Evolutionary conservation across 2,329 filamentous ascomycete genomes (phyloP), one percentile per base, ranked within the genome.

Genomic region (Clarireedia paspali): DNA sequence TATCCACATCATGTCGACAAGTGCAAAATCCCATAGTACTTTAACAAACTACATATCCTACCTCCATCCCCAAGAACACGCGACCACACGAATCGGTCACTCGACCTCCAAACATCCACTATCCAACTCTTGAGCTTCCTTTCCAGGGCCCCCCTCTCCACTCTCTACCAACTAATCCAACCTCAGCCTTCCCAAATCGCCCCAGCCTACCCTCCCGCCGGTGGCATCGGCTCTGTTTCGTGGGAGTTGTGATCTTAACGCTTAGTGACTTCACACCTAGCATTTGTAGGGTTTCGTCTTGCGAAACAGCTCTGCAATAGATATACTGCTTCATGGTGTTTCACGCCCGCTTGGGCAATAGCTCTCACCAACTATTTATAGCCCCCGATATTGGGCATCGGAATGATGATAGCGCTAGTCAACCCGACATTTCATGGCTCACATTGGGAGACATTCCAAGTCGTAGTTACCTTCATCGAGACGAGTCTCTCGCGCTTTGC

Each of bases 261-360:
- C 55, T 73, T n/a, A 71, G 71, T 2, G 67, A 66, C 27, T 73
- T 75, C 47, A 59, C 72, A 20, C 69, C 70, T 7, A 71, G 71
- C 1, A 61, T 74, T 15, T 73, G 73, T 55, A 64, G 72, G 34
- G 66, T 65, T 3, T 75, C 74, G 53, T 73, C 70, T 56, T 74
- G 70, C 56, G 70, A 71, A 56, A 66, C 66, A 20, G n/a, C 44
- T 7, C 56, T 70, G 47, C 64, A 66, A 38, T 64, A 53, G 23
- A 55, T 66, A 6, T 71, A 74, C 57, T 72, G 68, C 60, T 54
- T 59, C 6, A 70, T 72, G 66, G 70, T 73, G 58, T 3, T 42
- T 17, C n/a, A 26, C 36, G 14, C 15, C 45, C 20, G 15, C 20
- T 24, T 27, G 14, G 17, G n/a, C 20, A 20, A 6, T 14, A 14